Evolutionary conservation across 495 filamentous ascomycete genomes (phyloP).

Genomic region (Daldinia vernicosa): DNA sequence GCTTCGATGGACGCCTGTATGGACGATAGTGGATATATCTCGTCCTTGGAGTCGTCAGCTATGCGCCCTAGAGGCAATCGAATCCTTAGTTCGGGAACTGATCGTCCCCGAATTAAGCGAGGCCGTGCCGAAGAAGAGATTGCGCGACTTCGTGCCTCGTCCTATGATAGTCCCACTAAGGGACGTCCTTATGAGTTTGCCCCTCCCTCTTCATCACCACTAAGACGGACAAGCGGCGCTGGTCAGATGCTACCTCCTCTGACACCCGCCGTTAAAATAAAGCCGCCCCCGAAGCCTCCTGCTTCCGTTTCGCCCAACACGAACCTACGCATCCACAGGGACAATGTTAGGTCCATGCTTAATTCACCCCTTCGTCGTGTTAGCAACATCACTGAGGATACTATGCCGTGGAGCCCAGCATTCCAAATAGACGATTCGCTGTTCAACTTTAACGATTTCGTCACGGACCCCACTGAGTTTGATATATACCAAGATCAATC

Average conservation of each 20-base stretch:
- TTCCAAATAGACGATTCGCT: slow-evolving; percentile 67
- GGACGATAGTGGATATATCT: slow-evolving; percentile 97
- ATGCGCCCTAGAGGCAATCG: slow-evolving; percentile 70
- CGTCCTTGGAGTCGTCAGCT: slow-evolving; percentile 94
- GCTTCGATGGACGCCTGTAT: slow-evolving; percentile 81
- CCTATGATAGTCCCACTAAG: slow-evolving; percentile 89
- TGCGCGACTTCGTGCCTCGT: slow-evolving; percentile 89
- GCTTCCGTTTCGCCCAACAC: slow-evolving; percentile 93
- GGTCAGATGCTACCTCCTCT: slow-evolving; percentile 79
- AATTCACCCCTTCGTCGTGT: slow-evolving; percentile 84
- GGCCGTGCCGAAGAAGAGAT: slow-evolving; percentile 95
- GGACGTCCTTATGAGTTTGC: slow-evolving; percentile 56
- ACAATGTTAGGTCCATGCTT: slow-evolving; percentile 84
- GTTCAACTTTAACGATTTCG: slow-evolving; percentile 56
- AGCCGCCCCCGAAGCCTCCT: slow-evolving; percentile 80
- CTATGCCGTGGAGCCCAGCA: slow-evolving; percentile 78
- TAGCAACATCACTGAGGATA: slow-evolving; percentile 61
- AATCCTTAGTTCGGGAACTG: slow-evolving; percentile 76
- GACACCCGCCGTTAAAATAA: slow-evolving; percentile 87
- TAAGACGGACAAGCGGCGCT: slow-evolving; percentile 63
- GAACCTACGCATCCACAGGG: slow-evolving; percentile 90
- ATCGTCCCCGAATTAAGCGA: slow-evolving; percentile 80
- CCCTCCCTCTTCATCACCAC: slow-evolving; percentile 65
- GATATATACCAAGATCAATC: slow-evolving; percentile 76
- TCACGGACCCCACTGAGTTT: slow-evolving; percentile 65